Evolutionary conservation across 306 rosid species (phyloP).

Genomic region (Styphnolobium japonicum): DNA sequence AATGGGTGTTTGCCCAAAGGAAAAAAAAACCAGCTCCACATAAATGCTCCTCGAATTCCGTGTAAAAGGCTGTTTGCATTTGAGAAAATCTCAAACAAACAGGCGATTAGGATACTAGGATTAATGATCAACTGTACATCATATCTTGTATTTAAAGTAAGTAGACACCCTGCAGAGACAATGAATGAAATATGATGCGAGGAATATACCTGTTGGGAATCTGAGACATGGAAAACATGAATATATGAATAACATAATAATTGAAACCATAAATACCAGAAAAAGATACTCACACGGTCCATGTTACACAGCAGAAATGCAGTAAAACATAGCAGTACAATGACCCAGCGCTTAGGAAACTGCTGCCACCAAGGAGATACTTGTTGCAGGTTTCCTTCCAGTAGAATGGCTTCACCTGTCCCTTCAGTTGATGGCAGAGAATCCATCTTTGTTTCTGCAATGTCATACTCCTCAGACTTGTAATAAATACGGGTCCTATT

Average conservation of each 20-base stretch:
- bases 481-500: conserved; percentile 51
- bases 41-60: too few species aligned
- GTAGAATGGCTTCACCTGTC: conserved; percentile 66
- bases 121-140: background rate
- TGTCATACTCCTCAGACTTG: conserved; percentile 71
- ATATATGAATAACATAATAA: background rate
- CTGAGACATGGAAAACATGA: background rate
- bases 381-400: conserved; percentile 45
- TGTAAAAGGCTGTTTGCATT: too few species aligned
- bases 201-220: background rate
- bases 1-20: too few species aligned
- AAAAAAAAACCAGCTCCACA: too few species aligned
- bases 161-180: background rate
- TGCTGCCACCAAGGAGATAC: conserved; percentile 66
- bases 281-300: conserved; percentile 85
- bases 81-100: too few species aligned
- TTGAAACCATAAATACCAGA: conserved; percentile 2
- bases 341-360: conserved; percentile 93
- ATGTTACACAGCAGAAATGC: conserved; percentile 90
- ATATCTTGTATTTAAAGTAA: background rate
- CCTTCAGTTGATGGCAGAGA: conserved; percentile 53
- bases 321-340: conserved; percentile 85
- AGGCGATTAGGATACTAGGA: conserved; percentile 8
- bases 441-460: conserved; percentile 49
- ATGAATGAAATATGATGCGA: background rate